These are phyloP conservation scores for Lavandula angustifolia DNA, from an alignment of 257 asterid genomes.

Conservation along the genomic window DNA sequence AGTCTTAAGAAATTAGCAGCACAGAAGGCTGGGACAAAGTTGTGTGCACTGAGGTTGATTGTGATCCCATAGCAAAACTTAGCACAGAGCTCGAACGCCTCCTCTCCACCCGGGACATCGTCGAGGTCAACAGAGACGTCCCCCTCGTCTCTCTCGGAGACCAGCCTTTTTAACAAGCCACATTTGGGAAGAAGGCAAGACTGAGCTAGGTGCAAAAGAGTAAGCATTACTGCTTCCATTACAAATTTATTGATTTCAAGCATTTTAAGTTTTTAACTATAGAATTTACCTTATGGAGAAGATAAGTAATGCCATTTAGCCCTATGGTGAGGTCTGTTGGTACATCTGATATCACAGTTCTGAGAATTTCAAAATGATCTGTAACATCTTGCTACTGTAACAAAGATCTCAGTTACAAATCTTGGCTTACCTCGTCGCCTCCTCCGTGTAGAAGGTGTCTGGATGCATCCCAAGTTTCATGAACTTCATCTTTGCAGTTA, in stretches of 20 bases:
- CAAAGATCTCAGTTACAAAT: background rate
- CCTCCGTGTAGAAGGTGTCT: constrained; percentile 64
- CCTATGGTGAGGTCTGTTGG: constrained; percentile 47
- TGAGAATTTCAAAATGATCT: constrained; percentile 28
- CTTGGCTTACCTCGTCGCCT: constrained; percentile 50
- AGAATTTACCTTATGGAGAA: constrained; percentile 40
- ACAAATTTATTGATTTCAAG: no score
- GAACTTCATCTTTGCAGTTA: constrained; percentile 51
- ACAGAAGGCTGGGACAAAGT: constrained; percentile 54
- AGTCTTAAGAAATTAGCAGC: constrained; percentile 69
- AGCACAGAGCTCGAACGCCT: constrained; percentile 67
- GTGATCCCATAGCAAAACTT: constrained; percentile 75
- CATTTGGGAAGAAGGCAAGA: constrained; percentile 59
- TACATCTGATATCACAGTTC: constrained; percentile 43
- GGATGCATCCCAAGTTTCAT: constrained; percentile 73
- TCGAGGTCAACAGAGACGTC: constrained; percentile 41
- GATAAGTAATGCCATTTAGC: constrained; percentile 38
- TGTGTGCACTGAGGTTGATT: constrained; percentile 64
- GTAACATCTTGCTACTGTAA: background rate
- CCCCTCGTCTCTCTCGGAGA: constrained; percentile 36
- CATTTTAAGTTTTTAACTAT: no score
- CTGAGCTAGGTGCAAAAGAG: constrained; percentile 43
- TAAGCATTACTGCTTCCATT: background rate
- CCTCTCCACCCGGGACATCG: constrained; percentile 70
- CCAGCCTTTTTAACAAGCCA: constrained; percentile 51